Conservation (phyloP, 2,329 filamentous ascomycete genomes). For the Xylariales sp. region DNA sequence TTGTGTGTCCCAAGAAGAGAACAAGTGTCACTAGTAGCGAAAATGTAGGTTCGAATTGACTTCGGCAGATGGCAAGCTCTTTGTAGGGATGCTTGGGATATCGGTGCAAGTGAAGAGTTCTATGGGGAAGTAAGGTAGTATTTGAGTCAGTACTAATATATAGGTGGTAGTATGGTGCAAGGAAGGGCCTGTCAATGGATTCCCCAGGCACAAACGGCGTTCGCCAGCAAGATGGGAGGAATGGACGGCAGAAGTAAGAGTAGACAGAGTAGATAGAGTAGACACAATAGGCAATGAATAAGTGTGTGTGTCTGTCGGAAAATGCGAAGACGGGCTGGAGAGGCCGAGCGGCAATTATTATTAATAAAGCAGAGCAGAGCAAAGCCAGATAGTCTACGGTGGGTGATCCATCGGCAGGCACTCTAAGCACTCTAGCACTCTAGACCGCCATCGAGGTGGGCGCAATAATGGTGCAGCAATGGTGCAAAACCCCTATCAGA, state of each 20-base stretch:
- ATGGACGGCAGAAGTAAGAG: no score
- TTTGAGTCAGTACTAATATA: no score
- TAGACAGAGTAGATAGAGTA: no score
- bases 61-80: background rate
- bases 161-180: background rate
- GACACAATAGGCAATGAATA: background rate
- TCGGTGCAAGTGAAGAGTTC: background rate
- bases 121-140: no score
- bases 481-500: slow-evolving; percentile 44
- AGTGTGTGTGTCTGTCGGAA: background rate
- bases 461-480: no score
- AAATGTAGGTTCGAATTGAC: background rate
- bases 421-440: background rate
- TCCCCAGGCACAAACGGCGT: background rate
- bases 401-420: no score
- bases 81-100: background rate
- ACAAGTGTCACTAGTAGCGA: background rate
- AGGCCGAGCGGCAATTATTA: slow-evolving; percentile 33
- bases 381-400: slow-evolving; percentile 5
- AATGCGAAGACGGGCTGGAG: slow-evolving; percentile 22
- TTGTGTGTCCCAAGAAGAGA: background rate
- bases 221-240: background rate
- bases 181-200: no score
- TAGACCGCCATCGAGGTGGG: slow-evolving; percentile 20
- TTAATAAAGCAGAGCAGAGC: slow-evolving; percentile 1